Conservation (phyloP, 352 stramenopile genomes). For the Peronosclerospora sorghi region DNA sequence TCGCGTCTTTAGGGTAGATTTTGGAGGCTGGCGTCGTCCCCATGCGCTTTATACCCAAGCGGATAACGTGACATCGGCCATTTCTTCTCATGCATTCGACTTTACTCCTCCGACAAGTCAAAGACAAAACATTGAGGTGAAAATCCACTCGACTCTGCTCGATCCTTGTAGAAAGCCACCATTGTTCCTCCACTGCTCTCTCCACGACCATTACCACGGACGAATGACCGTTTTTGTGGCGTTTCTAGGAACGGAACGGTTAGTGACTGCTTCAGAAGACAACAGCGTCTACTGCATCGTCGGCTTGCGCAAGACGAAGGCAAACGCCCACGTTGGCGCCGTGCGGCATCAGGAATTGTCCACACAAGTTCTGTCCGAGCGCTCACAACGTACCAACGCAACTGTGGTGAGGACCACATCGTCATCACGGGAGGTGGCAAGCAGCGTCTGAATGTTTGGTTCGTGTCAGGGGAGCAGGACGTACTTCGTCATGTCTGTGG, state of each 20-base stretch:
- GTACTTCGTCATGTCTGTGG: slow-evolving; percentile 45
- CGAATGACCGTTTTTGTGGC: slow-evolving; percentile 62
- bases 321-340: slow-evolving; percentile 22
- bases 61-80: slow-evolving; percentile 8
- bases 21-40: slow-evolving; percentile 72
- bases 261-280: slow-evolving; percentile 73
- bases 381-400: slow-evolving; percentile 35
- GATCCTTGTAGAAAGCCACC: neutral
- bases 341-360: slow-evolving; percentile 45
- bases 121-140: slow-evolving; percentile 42
- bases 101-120: slow-evolving; percentile 48
- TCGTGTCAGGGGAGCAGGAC: slow-evolving; percentile 24
- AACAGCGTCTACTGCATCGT: slow-evolving; percentile 72
- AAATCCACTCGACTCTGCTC: slow-evolving; percentile 52
- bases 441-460: slow-evolving; percentile 70
- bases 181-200: slow-evolving; percentile 25
- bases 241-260: slow-evolving; percentile 24
- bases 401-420: slow-evolving; percentile 22
- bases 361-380: slow-evolving; percentile 79
- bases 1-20: slow-evolving; percentile 65
- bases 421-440: slow-evolving; percentile 72
- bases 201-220: slow-evolving; percentile 63
- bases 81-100: slow-evolving; percentile 49
- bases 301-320: slow-evolving; percentile 7
- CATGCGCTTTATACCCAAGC: slow-evolving; percentile 36